Base-by-base conservation (phyloP, 2,329 filamentous ascomycete species). In the Cercospora zeina region DNA sequence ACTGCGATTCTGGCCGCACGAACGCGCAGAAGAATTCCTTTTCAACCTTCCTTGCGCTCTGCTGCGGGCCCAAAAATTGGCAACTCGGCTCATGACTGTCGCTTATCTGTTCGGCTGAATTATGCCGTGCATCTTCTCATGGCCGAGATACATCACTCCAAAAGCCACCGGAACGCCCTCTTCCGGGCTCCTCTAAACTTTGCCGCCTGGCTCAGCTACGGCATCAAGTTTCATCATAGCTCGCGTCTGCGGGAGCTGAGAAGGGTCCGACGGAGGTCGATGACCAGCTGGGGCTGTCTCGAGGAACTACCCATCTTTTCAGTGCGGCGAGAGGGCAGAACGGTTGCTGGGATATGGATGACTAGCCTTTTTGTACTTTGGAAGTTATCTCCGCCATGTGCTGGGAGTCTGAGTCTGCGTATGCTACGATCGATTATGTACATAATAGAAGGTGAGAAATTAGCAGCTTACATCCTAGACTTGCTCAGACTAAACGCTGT, bases 121-220 rank as follows among this genome's bases (percentile, higher is more conserved):
- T 24, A 45, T 19, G 13, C 19, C 39, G 14, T 47, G 42, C 42
- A 24, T 45, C 19, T 24, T 24, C 39, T 10, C 19, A 16, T 13
- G 13, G 19, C 39, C 39, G 19, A 10, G 39, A 16, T n/a, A n/a
- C 14, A 16, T 47, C 19, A 47, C 21, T 21, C 59, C 57, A 63
- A 24, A 10, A 76, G 61, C 73, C 75, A 76, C 5, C 63, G 65
- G 16, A 74, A 58, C 1, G 72, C 74, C 21, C 67, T 64, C 36
- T 71, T 66, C 14, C 69, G 58, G 59, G 75, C 70, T 62, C 69
- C 69, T 54, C 68, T 65, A 5, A 67, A 64, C 4, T 56, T 56
- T 8, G 65, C 65, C 31, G 71, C 61, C 56, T 70, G 69, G 8
- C 70, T 71, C 37, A 74, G 62, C 57, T 74, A 71, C 45, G 61